These are phyloP conservation scores for Globomyces pollinis-pini DNA, from an alignment of 192 early-diverging fungal species.

Conservation along the genomic window DNA sequence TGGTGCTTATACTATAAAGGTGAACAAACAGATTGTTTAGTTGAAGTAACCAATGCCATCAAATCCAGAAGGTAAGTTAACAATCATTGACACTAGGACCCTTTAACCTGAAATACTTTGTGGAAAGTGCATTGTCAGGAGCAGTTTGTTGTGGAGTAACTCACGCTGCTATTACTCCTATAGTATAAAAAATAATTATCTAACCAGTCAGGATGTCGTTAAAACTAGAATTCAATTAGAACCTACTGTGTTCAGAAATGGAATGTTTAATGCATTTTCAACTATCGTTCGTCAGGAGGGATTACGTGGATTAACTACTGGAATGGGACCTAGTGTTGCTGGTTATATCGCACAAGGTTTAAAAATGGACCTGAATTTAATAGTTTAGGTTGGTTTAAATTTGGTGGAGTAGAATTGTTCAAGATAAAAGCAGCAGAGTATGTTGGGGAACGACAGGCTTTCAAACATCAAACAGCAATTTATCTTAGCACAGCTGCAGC, in stretches of 20 bases:
- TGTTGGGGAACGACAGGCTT: conserved; percentile 26
- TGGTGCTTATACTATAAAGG: too few species aligned
- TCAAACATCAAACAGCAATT: conserved; percentile 53
- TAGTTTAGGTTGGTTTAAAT: conserved; percentile 57
- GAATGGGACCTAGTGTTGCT: conserved; percentile 53
- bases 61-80: not conserved
- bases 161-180: conserved; percentile 39
- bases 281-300: conserved; percentile 24
- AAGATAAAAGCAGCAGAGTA: conserved; percentile 46
- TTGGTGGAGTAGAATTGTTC: conserved; percentile 64
- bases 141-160: conserved; percentile 37
- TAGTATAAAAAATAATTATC: conserved; percentile 32
- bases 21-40: too few species aligned
- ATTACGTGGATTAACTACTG: conserved; percentile 51
- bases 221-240: conserved; percentile 71
- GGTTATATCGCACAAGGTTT: conserved; percentile 64
- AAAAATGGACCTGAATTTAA: too few species aligned
- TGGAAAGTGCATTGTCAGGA: conserved; percentile 22
- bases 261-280: conserved; percentile 11
- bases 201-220: conserved; percentile 57
- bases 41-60: too few species aligned
- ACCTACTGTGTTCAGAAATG: conserved; percentile 48
- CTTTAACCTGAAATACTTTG: conserved; percentile 2
- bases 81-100: conserved; percentile 2
- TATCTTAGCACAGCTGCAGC: conserved; percentile 56